Conservation (phyloP, 768 basidiomycete species). For the Chalciporus sphaerocephalus region DNA sequence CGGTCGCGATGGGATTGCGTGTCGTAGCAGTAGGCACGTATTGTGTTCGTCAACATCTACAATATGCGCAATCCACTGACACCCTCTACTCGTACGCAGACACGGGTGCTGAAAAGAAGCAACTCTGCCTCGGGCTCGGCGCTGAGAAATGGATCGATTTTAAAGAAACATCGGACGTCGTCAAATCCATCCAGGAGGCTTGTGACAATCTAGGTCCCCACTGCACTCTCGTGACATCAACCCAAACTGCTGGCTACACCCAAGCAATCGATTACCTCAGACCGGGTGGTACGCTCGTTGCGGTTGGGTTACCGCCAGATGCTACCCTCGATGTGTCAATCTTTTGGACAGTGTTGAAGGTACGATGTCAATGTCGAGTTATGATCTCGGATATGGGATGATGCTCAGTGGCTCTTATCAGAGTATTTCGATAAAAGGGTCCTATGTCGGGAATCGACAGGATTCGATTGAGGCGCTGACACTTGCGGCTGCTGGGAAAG, state of each 20-base stretch:
- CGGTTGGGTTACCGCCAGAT: conserved; percentile 67
- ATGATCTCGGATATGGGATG: not conserved
- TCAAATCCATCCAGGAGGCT: conserved; percentile 56
- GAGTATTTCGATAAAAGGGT: conserved; percentile 16
- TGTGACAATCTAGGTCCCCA: conserved; percentile 73
- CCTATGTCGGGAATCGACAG: conserved; percentile 59
- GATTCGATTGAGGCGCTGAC: conserved; percentile 79
- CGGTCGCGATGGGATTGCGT: conserved; percentile 67
- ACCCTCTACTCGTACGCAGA: too few relatives aligned
- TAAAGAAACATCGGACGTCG: conserved; percentile 58
- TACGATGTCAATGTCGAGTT: conserved; percentile 35
- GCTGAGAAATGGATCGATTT: conserved; percentile 82
- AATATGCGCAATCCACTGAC: too few relatives aligned
- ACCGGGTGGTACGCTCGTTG: conserved; percentile 67
- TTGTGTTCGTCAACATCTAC: too few relatives aligned
- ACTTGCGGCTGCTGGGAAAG: conserved; percentile 66
- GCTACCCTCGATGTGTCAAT: conserved; percentile 57
- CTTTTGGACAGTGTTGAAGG: conserved; percentile 69
- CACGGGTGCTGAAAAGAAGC: conserved; percentile 67
- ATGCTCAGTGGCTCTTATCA: conserved; percentile 5
- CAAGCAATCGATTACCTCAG: conserved; percentile 76
- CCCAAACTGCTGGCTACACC: conserved; percentile 36
- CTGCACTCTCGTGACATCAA: conserved; percentile 58
- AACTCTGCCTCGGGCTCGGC: conserved; percentile 57
- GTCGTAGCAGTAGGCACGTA: conserved; percentile 68